Conservation (phyloP, 2,329 filamentous ascomycete genomes). For the Apiospora marii region DNA sequence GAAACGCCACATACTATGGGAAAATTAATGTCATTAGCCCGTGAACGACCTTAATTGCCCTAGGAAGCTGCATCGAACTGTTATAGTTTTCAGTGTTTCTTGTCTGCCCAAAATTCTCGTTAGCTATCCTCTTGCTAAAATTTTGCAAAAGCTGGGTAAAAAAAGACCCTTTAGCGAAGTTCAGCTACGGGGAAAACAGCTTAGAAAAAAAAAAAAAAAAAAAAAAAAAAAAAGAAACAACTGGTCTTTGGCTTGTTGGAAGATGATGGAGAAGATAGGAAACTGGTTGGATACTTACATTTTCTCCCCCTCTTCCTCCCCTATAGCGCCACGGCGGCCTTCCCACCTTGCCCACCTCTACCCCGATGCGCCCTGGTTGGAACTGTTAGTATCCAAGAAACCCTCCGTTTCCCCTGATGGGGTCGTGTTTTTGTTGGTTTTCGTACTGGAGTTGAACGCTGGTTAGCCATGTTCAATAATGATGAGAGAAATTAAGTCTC, state of each 20-base stretch:
- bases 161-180: not conserved
- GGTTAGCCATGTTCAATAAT: not conserved
- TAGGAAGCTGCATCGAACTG: no score
- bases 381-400: not conserved
- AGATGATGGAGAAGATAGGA: not conserved
- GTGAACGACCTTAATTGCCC: no score
- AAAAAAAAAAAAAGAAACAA: not conserved
- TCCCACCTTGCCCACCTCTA: no score
- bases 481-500: not conserved
- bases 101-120: not conserved
- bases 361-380: no score
- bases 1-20: no score
- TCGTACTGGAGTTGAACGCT: not conserved
- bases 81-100: no score
- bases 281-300: not conserved
- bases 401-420: not conserved
- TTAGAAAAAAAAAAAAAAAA: not conserved
- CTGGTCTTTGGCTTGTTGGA: not conserved
- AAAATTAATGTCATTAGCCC: no score
- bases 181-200: not conserved
- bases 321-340: no score
- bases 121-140: not conserved
- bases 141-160: not conserved
- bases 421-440: not conserved
- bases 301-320: conserved; percentile 4